Percentiles rank a stretch among this genome's conserved stretches.
These are phyloP conservation scores for Lepidium aucheri DNA, from an alignment of 345 rosid genomes.

Conservation along the genomic window DNA sequence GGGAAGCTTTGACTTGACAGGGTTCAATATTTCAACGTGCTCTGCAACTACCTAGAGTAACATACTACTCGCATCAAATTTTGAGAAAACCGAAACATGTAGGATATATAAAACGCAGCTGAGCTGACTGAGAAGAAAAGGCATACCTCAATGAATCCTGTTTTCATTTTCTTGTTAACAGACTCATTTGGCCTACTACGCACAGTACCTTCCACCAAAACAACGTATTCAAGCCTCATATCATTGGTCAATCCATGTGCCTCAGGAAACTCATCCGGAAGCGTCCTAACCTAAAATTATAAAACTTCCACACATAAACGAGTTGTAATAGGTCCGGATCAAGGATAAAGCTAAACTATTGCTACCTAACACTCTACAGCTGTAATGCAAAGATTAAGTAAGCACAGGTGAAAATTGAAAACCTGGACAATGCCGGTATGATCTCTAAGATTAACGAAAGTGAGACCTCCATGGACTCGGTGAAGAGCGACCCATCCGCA, in stretches of 20 bases:
- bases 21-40: conserved; percentile 73
- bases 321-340: background rate
- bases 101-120: background rate
- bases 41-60: conserved; percentile 67
- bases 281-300: conserved; percentile 52
- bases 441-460: conserved; percentile 92
- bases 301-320: background rate
- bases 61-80: conserved; percentile 4
- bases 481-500: conserved; percentile 98
- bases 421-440: conserved; percentile 95
- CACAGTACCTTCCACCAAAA: conserved; percentile 69
- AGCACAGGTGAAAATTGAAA: background rate
- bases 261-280: conserved; percentile 75
- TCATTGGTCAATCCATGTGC: conserved; percentile 65
- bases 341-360: background rate
- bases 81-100: background rate
- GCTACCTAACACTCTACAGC: background rate
- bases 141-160: conserved; percentile 69
- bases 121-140: conserved; percentile 1
- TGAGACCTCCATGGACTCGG: conserved; percentile 82
- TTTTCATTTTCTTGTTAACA: conserved; percentile 77
- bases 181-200: conserved; percentile 69
- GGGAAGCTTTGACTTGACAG: conserved; percentile 77
- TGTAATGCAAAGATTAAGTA: background rate
- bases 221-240: conserved; percentile 77